A percentile compares a stretch with the other conserved stretches of the same genome.
Evolutionary conservation across 1,284 basidiomycete species (phyloP).

Genomic region (Butyriboletus appendiculatus): DNA sequence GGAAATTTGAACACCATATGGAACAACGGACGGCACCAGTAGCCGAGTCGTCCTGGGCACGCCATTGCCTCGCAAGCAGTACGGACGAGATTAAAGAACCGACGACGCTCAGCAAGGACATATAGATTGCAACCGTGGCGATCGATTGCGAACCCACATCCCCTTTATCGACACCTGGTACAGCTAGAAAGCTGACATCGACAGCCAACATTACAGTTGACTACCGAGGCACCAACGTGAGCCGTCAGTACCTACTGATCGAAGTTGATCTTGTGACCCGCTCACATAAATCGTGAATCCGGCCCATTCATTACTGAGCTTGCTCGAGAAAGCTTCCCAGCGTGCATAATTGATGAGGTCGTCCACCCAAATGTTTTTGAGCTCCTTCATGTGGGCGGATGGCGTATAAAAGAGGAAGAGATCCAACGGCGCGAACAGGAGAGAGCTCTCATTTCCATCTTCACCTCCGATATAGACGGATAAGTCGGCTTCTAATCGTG

Average conservation of each 20-base stretch:
- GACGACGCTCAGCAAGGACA: neutral
- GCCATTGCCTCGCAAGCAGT: neutral
- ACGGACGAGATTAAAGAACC: neutral
- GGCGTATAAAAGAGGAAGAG: neutral
- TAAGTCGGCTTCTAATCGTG: neutral
- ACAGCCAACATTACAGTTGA: conserved; percentile 1
- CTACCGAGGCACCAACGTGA: neutral
- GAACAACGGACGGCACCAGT: neutral
- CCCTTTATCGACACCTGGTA: neutral
- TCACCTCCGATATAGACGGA: neutral
- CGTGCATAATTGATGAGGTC: neutral
- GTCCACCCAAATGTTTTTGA: neutral
- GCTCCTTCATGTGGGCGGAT: neutral
- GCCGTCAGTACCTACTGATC: neutral
- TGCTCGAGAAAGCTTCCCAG: neutral
- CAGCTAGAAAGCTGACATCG: neutral
- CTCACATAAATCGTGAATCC: neutral
- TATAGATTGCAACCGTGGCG: neutral
- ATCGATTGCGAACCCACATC: neutral
- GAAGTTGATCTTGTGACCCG: too few species aligned
- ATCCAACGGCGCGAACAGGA: neutral
- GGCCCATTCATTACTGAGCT: neutral
- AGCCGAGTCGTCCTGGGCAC: neutral
- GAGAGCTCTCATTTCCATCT: neutral
- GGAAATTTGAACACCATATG: neutral